Evolutionary conservation across 495 filamentous ascomycete species (phyloP).

Genomic region (Neurospora hispaniola): DNA sequence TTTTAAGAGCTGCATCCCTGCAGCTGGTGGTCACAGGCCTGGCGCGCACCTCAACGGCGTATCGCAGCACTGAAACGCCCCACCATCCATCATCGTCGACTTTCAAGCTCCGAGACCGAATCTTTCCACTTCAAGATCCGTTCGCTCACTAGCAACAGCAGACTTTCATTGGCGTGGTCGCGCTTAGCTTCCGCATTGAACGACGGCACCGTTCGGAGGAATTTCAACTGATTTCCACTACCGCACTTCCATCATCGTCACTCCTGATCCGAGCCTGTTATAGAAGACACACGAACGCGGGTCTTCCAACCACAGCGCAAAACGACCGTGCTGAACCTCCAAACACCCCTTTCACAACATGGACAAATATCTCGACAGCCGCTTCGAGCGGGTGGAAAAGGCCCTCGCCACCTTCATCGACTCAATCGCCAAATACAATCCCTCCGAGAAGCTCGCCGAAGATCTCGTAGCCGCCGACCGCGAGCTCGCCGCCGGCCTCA

Average conservation of each 20-base stretch:
- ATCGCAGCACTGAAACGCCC: not conserved
- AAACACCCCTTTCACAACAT: slow-evolving; percentile 22
- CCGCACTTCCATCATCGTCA: not conserved
- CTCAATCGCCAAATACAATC: slow-evolving; percentile 70
- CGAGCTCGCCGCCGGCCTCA: slow-evolving; percentile 47
- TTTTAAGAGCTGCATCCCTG: not conserved
- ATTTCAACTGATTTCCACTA: not conserved
- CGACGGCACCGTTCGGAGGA: not conserved
- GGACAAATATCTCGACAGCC: slow-evolving; percentile 47
- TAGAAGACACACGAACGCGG: not conserved
- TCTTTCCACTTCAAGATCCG: not conserved
- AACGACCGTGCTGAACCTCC: not conserved
- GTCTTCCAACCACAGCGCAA: not conserved
- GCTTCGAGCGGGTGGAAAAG: slow-evolving; percentile 59
- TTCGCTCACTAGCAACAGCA: not conserved
- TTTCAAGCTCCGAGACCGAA: not conserved
- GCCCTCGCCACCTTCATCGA: slow-evolving; percentile 57
- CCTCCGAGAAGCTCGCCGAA: slow-evolving; percentile 48
- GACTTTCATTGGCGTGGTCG: not conserved
- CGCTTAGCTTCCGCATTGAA: not conserved
- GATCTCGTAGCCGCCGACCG: slow-evolving; percentile 59
- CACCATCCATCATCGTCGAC: not conserved
- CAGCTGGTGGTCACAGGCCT: not conserved
- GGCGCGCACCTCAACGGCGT: not conserved
- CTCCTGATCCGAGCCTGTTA: not conserved